Base-by-base conservation (phyloP, 1,284 basidiomycete genomes). In the Cutaneotrichosporon dermatis region DNA sequence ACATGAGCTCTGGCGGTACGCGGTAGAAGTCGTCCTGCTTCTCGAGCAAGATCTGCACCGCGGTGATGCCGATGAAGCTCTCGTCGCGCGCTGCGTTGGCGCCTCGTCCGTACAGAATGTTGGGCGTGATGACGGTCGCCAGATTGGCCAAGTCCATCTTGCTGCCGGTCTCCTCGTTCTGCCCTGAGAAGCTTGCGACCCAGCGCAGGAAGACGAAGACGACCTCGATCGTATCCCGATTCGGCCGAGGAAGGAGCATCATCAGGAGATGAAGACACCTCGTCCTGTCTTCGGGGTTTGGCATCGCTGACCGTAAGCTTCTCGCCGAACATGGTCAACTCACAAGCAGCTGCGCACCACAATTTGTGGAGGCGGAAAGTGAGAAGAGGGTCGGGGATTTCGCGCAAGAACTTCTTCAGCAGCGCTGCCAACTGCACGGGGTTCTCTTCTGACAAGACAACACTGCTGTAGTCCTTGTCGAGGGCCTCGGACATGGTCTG, bases 141-240 rank as follows among this genome's bases (percentile, higher is more conserved):
- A 99, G 82, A 75, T 99, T 99, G 40, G 85, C 84, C 53, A 98
- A 81, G 77, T 99, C 95, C 95, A 99, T 99, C 80, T 95, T 95
- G 80, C 90, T 94, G 42, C 95, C 95, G 0, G 95, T 98, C 76
- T 95, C 92, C 71, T 96, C 94, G 71, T 95, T 94, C 74, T 99
- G 95, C 79, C 99, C 94, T 48, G 95, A 93, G 77, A 99, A 99
- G 4, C 92, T 95, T 5, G 95, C 95, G 2, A 99, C 95, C 96
- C 96, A 99, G 77, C 96, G 95, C 68, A 99, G 83, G 81, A 99
- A 99, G 15, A 97, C 93, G 73, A 97, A 98, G 48, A 99, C 81
- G 51, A 97, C 92, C 79, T 99, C 95, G 85, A 97, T 86, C 35
- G 94, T 97, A 77, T 99, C 96, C 63, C 96, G 86, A 75, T 99